These are phyloP conservation scores for Umbelopsis sp. DNA, from an alignment of 371 early-diverging fungal species.

Conservation along the genomic window DNA sequence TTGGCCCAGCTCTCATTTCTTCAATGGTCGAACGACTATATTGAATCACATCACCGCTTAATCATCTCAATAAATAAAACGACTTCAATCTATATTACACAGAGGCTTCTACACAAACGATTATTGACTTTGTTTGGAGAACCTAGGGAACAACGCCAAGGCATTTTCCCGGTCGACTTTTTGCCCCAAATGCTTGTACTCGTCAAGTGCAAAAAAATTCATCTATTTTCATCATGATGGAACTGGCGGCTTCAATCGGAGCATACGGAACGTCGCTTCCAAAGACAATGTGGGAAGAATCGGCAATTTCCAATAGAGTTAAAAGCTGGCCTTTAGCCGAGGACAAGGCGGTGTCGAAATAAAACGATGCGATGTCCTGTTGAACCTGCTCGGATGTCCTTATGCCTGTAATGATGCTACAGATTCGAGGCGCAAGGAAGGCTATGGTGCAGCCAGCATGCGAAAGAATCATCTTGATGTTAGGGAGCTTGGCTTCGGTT, in stretches of 20 bases:
- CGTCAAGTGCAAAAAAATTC: not conserved
- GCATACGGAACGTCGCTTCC: constrained; percentile 8
- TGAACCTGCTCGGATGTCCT: not conserved
- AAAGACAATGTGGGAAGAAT: not conserved
- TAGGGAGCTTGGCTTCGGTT: constrained; percentile 6
- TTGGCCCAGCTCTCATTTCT: too few relatives aligned
- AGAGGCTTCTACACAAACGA: too few relatives aligned
- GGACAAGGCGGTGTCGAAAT: constrained; percentile 3
- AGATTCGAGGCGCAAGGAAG: not conserved
- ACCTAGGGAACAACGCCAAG: not conserved
- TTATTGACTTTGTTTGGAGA: not conserved
- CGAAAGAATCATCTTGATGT: constrained; percentile 21
- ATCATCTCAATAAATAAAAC: too few relatives aligned
- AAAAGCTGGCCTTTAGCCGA: not conserved
- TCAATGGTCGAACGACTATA: too few relatives aligned
- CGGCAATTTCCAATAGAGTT: not conserved
- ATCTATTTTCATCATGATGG: not conserved
- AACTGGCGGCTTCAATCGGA: not conserved
- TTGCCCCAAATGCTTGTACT: not conserved
- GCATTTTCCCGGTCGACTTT: not conserved
- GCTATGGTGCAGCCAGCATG: constrained; percentile 14
- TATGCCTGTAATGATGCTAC: not conserved
- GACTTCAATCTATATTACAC: too few relatives aligned
- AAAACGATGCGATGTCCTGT: not conserved
- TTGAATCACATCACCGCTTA: too few relatives aligned